phyloP scores from a whole-genome alignment of 345 rosid genomes.

The Punica granatum region DNA sequence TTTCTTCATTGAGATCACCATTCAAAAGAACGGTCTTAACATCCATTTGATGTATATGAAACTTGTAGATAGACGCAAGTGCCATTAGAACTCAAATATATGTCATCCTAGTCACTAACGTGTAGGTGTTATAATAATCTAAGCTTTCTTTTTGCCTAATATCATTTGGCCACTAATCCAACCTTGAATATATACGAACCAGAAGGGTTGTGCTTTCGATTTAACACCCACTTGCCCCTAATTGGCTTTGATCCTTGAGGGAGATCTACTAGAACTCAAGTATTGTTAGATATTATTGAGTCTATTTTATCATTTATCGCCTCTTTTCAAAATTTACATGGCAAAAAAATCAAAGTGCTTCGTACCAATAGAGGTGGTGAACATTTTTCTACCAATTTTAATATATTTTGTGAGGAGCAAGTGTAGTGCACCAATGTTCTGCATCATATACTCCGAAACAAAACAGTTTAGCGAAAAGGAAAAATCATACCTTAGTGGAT shows the following conservation, averaged over 20 bases:
- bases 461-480: too few species aligned
- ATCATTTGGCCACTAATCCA: not conserved
- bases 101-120: not conserved
- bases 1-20: not conserved
- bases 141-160: not conserved
- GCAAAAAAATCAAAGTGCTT: too few species aligned
- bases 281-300: not conserved
- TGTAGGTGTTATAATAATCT: not conserved
- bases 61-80: too few species aligned
- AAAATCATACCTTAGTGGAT: too few species aligned
- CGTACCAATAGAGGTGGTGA: too few species aligned
- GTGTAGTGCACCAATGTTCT: too few species aligned
- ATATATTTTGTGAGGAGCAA: too few species aligned
- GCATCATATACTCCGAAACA: too few species aligned
- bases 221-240: not conserved
- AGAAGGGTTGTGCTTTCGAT: not conserved
- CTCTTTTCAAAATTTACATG: not conserved
- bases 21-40: too few species aligned
- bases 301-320: not conserved
- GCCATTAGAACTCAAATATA: too few species aligned
- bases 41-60: too few species aligned
- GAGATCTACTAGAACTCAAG: not conserved
- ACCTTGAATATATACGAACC: not conserved
- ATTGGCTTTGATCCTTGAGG: not conserved
- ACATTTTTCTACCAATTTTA: too few species aligned